Evolutionary conservation across 139 green algal species (phyloP).

Genomic region (Auxenochlorella pyrenoidosa): DNA sequence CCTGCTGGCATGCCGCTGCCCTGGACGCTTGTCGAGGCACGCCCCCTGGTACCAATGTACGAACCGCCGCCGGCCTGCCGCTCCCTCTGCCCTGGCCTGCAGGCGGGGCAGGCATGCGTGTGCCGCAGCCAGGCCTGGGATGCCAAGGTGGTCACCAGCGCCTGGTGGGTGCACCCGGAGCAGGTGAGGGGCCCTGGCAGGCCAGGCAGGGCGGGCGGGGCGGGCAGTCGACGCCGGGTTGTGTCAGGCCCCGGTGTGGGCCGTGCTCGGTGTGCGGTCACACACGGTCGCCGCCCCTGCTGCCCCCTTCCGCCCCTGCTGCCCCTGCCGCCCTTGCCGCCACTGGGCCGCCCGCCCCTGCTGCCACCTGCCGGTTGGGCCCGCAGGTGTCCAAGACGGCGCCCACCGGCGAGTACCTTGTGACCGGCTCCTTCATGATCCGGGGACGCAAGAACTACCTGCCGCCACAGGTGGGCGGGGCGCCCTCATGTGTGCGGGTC

Average conservation of each 20-base stretch:
- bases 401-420: constrained; percentile 93
- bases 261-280: too few relatives aligned
- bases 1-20: constrained; percentile 66
- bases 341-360: too few relatives aligned
- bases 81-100: constrained; percentile 22
- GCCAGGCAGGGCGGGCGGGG: too few relatives aligned
- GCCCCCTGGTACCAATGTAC: too few relatives aligned
- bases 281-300: too few relatives aligned
- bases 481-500: not conserved
- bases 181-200: constrained; percentile 65
- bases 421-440: constrained; percentile 94
- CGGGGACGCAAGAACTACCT: constrained; percentile 97
- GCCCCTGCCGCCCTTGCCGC: too few relatives aligned
- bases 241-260: too few relatives aligned
- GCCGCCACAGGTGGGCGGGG: constrained; percentile 68
- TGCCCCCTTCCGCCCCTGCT: not conserved
- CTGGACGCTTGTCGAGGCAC: too few relatives aligned
- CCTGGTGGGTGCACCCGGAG: constrained; percentile 94
- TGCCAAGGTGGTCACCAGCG: constrained; percentile 89
- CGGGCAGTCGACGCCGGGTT: not conserved
- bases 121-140: constrained; percentile 93
- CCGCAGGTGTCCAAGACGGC: constrained; percentile 93
- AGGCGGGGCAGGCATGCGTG: constrained; percentile 88
- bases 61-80: too few relatives aligned
- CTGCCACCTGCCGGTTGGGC: not conserved